phyloP scores from a whole-genome alignment of 2,329 filamentous ascomycete genomes.

The Sporothrix globosa region DNA sequence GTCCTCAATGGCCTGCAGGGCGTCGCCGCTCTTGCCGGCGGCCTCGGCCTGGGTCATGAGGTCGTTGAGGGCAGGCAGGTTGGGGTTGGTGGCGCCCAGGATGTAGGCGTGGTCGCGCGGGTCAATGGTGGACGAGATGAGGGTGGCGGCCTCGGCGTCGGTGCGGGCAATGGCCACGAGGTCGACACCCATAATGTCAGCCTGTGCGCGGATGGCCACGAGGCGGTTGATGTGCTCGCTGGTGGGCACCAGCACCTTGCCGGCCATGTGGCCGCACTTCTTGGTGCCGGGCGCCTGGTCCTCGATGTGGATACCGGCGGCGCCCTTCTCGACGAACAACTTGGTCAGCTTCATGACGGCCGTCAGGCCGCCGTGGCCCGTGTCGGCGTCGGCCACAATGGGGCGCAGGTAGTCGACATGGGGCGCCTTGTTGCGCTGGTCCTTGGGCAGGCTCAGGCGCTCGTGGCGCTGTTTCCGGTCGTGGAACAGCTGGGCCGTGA shows the following conservation, averaged over 20 bases:
- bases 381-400: constrained; percentile 96
- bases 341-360: constrained; percentile 99
- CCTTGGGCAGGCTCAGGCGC: constrained; percentile 74
- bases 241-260: constrained; percentile 95
- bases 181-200: constrained; percentile 96
- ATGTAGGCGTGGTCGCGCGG: constrained; percentile 94
- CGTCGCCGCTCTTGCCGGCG: constrained; percentile 74
- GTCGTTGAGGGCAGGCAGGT: constrained; percentile 81
- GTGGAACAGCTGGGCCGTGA: constrained; percentile 98
- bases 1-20: constrained; percentile 92
- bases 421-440: constrained; percentile 66
- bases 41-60: constrained; percentile 86
- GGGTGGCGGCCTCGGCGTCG: constrained; percentile 94
- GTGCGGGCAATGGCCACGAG: constrained; percentile 91
- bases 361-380: constrained; percentile 95
- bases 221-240: constrained; percentile 97
- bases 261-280: constrained; percentile 99
- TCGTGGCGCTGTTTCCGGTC: constrained; percentile 98
- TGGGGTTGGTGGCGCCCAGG: constrained; percentile 82
- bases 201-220: constrained; percentile 94
- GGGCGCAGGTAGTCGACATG: constrained; percentile 94
- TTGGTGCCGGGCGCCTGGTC: constrained; percentile 98
- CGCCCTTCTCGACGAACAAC: constrained; percentile 94
- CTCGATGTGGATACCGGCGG: constrained; percentile 97
- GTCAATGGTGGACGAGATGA: constrained; percentile 96